Evolutionary conservation across 2,329 filamentous ascomycete species (phyloP), one percentile per base, ranked within the genome.

Genomic region (Leptographium flavum): DNA sequence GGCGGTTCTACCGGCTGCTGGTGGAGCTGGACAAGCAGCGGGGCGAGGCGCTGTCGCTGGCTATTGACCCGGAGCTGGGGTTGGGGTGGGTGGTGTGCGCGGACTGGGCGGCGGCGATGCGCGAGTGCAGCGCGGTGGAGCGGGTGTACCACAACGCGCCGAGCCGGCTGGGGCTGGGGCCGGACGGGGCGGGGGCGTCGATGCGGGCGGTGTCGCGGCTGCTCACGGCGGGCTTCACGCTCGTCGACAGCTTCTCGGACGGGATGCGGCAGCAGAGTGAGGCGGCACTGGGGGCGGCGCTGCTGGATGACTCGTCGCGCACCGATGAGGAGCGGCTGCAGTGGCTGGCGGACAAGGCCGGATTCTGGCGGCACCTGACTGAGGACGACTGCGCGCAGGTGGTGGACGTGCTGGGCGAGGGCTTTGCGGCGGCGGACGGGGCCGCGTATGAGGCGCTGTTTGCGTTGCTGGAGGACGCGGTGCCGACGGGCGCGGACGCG

Each of bases 71-170:
- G 1, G 70, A 75, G 40, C 71, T 73, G 10, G 79, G 81, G 42
- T 74, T 88, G 65, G 76, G 86, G 2, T 95, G 87, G 87, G 73
- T 93, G 39, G 71, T 94, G 5, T 82, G 87, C 55, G 79, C 88
- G 1, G 88, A 95, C 61, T 78, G 82, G 28, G 69, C 93, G 41
- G 83, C 85, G 4, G 79, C 83, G 3, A 73, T 96, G 43, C 74
- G 90, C 50, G 77, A 82, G 55, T 94, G 85, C 63, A 92, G 81
- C 58, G 70, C 73, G 40, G 66, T 90, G 15, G 92, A 98, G 60
- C 67, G 78, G 5, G 70, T 94, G 11, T 74, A 74, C 51, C 73
- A 88, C 55, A 95, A 94, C 54, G 63, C 70, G 1, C 58, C 65
- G 0, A 67, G 77, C 17, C 21, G 15, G 41, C 15, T 27, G 17